A percentile compares a stretch with the other conserved stretches of the same genome.
Conservation (phyloP, 345 rosid genomes). For the Linum usitatissimum region DNA sequence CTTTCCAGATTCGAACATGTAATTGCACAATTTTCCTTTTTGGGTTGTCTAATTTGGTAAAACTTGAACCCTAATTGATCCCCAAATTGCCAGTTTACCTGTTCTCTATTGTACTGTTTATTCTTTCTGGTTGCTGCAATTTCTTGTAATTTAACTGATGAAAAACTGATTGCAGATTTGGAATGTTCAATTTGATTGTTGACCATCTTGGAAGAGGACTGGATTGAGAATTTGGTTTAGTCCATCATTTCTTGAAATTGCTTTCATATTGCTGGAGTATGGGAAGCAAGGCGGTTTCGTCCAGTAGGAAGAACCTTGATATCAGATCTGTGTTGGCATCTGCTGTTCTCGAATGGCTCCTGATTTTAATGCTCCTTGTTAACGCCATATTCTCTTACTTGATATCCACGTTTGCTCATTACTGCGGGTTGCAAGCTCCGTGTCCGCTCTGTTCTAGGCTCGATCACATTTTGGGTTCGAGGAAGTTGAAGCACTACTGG, state of each 20-base stretch:
- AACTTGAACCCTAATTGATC: neutral
- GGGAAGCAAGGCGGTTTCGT: conserved; percentile 37
- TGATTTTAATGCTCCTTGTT: conserved; percentile 53
- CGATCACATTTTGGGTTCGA: conserved; percentile 58
- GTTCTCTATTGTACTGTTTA: neutral
- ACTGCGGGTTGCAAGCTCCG: conserved; percentile 49
- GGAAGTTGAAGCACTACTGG: conserved; percentile 39
- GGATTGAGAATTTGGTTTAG: conserved; percentile 11
- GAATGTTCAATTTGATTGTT: conserved; percentile 13
- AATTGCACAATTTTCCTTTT: too few species aligned
- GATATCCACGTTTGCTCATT: conserved; percentile 53
- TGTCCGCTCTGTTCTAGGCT: conserved; percentile 82
- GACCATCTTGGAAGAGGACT: conserved; percentile 19
- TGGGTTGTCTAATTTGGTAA: neutral
- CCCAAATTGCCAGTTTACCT: neutral
- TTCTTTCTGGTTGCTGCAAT: neutral
- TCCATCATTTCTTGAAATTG: conserved; percentile 10
- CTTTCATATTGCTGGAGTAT: conserved; percentile 22
- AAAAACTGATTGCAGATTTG: conserved; percentile 20
- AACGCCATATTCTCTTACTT: conserved; percentile 54
- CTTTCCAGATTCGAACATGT: neutral
- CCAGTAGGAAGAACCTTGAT: conserved; percentile 26
- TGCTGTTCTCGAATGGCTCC: conserved; percentile 71
- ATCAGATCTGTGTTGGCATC: conserved; percentile 44
- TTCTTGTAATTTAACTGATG: conserved; percentile 8